phyloP scores from a whole-genome alignment of 192 early-diverging fungal genomes.

The Coemansia sp. region DNA sequence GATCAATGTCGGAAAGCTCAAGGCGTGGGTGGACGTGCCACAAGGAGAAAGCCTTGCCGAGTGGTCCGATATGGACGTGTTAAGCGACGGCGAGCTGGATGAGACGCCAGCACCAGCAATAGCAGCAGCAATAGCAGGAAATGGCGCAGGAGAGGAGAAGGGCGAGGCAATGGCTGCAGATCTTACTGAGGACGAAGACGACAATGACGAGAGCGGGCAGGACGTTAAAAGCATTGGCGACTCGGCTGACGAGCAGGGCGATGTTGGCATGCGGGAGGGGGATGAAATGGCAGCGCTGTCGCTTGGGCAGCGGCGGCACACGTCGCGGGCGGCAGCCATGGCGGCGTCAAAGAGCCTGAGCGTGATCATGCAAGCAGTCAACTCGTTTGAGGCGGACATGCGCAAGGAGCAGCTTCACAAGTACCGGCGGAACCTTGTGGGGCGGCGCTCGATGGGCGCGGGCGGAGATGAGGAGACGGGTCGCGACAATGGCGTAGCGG shows the following conservation, averaged over 20 bases:
- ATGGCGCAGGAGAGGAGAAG: too few relatives aligned
- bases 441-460: conserved; percentile 23
- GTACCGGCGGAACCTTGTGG: conserved; percentile 22
- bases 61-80: conserved; percentile 43
- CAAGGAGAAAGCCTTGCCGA: conserved; percentile 31
- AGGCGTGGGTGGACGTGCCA: conserved; percentile 37
- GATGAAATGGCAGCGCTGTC: neutral
- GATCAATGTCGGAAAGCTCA: conserved; percentile 30
- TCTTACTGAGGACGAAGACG: neutral
- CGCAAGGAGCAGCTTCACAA: conserved; percentile 48
- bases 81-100: conserved; percentile 39
- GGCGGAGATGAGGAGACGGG: conserved; percentile 21
- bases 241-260: conserved; percentile 12
- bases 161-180: too few relatives aligned
- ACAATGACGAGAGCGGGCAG: conserved; percentile 16
- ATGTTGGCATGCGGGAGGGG: neutral
- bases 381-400: conserved; percentile 54
- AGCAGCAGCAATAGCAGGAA: neutral
- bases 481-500: neutral
- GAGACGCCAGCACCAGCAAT: neutral
- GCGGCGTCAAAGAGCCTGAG: conserved; percentile 45
- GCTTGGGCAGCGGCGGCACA: conserved; percentile 33
- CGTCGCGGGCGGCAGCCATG: conserved; percentile 50
- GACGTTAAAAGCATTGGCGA: conserved; percentile 26
- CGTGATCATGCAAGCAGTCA: conserved; percentile 54